Base-by-base conservation (phyloP, 345 rosid species). In the Syzygium oleosum region DNA sequence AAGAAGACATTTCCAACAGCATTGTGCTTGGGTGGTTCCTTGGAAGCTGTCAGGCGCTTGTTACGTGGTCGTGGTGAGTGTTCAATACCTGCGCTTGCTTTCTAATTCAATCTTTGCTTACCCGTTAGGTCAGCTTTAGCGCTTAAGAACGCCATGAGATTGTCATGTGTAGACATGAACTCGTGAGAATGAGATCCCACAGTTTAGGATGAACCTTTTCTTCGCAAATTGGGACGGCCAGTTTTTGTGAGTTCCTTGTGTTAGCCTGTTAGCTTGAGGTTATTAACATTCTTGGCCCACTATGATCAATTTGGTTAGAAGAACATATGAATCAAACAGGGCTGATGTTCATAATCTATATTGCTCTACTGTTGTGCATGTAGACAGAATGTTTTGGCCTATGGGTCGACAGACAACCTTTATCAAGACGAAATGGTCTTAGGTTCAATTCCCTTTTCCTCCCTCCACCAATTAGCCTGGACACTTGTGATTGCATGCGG, bases 11-110 rank as follows among this genome's bases (percentile, higher is more conserved):
- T 98, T 91, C 99, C 98, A 6, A 88, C 93, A 2, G 95, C 99
- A 54, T 93, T 98, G 88, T 95, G 96, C 88, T 86, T 96, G 89
- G 99, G 99, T 53, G 99, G 99, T 87, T 95, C 99, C 84, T 87
- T 96, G 90, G 92, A 91, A 87, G 95, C 99, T 88, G 89, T 94
- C 53, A 91, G 93, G 91, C 90, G 94, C 31, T 90, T 91, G 87
- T 68, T 94, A 86, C 92, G 86, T 51, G 96, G 94, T 78, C 99
- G 94, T 31, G 99, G 99, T 98, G 91, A 92, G 96, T 91, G 52
- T 34, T 56, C 51, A 27, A 6, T 65, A 73, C 80, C 0, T 0
- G 79, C 13, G 3, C 79, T 31, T 68, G 79, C 79, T 68, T 68
- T 68, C 46, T 17, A 68, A 68, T 68, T 34, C 23, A 9, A 7